Conservation (phyloP, 345 rosid genomes). For the Eucalyptus marginata region DNA sequence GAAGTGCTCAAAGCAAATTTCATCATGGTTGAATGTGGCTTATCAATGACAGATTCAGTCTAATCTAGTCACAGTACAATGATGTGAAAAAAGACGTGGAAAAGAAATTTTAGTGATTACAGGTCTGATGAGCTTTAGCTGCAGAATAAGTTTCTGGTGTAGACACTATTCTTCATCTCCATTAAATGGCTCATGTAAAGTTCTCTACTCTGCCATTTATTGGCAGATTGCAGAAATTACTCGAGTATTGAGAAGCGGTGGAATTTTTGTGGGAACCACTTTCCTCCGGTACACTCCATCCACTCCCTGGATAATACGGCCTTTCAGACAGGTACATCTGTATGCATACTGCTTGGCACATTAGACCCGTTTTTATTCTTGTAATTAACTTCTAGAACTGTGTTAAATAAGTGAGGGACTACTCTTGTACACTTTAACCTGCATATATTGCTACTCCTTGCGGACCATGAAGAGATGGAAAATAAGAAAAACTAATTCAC, state of each 20-base stretch:
- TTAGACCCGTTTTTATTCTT: background rate
- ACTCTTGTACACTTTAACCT: background rate
- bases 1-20: background rate
- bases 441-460: background rate
- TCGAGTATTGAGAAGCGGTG: constrained; percentile 71
- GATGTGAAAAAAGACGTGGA: background rate
- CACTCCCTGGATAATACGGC: constrained; percentile 36
- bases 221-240: constrained; percentile 79
- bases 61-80: background rate
- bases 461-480: background rate
- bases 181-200: background rate
- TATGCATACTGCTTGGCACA: background rate
- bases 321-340: constrained; percentile 46
- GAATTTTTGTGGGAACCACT: constrained; percentile 86
- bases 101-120: background rate
- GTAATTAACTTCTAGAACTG: background rate
- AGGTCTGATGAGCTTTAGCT: background rate
- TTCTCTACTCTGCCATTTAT: background rate
- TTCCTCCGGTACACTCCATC: constrained; percentile 58
- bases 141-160: background rate
- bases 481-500: background rate
- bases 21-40: background rate
- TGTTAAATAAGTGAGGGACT: background rate
- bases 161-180: background rate
- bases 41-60: background rate